Conservation (phyloP, 1,284 basidiomycete genomes). For the Boletellus dicymbophilus region DNA sequence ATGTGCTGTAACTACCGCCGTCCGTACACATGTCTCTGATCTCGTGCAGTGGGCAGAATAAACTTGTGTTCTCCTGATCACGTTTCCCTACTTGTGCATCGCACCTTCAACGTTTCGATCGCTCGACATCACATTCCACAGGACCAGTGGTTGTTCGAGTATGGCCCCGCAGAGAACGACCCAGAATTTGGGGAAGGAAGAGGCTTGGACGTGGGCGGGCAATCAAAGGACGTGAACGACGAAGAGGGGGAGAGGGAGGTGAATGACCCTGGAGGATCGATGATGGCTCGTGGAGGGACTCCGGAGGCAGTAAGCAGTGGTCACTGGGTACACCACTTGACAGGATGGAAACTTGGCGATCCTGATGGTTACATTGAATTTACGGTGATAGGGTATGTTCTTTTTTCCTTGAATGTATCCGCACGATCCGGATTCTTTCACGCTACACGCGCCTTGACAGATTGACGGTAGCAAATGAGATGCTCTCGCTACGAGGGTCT, state of each 20-base stretch:
- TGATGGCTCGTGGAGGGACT: conserved; percentile 22
- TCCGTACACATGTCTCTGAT: background rate
- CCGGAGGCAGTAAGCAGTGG: conserved; percentile 54
- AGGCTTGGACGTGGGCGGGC: conserved; percentile 20
- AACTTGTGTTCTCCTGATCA: conserved; percentile 94
- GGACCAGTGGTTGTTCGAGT: conserved; percentile 86
- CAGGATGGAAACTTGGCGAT: conserved; percentile 75
- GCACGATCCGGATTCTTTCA: background rate
- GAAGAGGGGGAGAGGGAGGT: conserved; percentile 26
- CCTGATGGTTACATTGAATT: conserved; percentile 75
- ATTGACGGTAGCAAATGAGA: conserved; percentile 91
- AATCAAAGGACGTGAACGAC: conserved; percentile 21
- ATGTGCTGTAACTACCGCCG: background rate
- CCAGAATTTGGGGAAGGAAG: conserved; percentile 59
- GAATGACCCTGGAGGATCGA: conserved; percentile 30
- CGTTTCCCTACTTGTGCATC: conserved; percentile 89
- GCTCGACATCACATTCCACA: conserved; percentile 88
- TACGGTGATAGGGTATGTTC: conserved; percentile 82
- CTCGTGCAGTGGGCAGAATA: conserved; percentile 73
- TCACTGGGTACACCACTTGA: conserved; percentile 79
- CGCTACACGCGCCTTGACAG: conserved; percentile 44
- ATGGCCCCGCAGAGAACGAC: conserved; percentile 76
- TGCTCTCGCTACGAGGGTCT: conserved; percentile 92
- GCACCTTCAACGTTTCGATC: conserved; percentile 97
- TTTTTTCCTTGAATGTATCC: background rate